A percentile compares a stretch with the other conserved stretches of the same genome.
These are phyloP conservation scores for Trichosanthes cucumerina DNA, from an alignment of 306 rosid species.

Conservation along the genomic window DNA sequence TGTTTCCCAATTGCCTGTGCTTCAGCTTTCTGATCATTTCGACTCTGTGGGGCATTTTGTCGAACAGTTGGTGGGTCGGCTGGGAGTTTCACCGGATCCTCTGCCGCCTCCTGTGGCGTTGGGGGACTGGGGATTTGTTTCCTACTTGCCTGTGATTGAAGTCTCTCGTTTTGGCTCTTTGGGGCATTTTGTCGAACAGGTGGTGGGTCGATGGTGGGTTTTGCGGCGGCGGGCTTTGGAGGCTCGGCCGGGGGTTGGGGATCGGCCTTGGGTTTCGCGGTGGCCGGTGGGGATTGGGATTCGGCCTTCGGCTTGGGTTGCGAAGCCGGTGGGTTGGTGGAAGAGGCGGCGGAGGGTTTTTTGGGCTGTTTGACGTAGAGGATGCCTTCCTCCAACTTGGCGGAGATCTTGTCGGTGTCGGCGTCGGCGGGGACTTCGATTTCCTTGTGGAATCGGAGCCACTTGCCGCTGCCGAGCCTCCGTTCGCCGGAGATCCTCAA, in stretches of 20 bases:
- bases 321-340: not conserved
- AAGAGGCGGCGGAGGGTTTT: not conserved
- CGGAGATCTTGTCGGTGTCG: not conserved
- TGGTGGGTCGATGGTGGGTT: not conserved
- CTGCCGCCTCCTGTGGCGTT: not conserved
- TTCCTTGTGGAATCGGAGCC: not conserved
- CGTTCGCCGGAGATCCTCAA: not conserved
- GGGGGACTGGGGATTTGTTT: not conserved
- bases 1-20: not conserved
- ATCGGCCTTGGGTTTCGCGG: not conserved
- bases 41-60: not conserved
- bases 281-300: not conserved
- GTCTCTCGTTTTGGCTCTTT: not conserved
- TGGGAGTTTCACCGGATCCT: not conserved
- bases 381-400: not conserved
- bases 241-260: not conserved
- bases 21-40: not conserved
- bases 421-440: not conserved
- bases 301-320: not conserved
- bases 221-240: not conserved
- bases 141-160: not conserved
- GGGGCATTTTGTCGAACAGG: not conserved
- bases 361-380: not conserved
- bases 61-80: not conserved
- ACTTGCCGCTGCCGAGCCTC: not conserved